Conservation (phyloP, 164 flowering plant species). For the Sextonia rubra region DNA sequence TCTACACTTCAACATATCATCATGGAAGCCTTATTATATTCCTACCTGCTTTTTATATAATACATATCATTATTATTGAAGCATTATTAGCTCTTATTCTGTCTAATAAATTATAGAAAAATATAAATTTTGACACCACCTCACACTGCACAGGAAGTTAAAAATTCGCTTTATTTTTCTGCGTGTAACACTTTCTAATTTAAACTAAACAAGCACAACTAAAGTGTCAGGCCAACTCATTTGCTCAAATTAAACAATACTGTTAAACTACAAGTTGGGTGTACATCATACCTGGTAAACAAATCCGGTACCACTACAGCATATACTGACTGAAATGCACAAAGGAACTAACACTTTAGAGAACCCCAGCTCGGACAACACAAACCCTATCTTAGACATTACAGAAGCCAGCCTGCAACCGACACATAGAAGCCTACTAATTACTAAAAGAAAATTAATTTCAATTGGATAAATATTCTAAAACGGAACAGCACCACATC, state of each 20-base stretch:
- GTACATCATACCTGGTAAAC: slow-evolving; percentile 61
- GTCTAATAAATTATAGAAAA: no score
- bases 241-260: neutral
- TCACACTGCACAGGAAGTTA: no score
- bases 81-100: no score
- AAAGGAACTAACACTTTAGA: slow-evolving; percentile 66
- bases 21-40: no score
- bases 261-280: neutral
- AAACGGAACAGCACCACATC: neutral
- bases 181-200: no score
- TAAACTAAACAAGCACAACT: no score
- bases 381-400: slow-evolving; percentile 93
- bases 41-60: no score
- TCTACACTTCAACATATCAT: no score
- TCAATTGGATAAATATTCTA: neutral
- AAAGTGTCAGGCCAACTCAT: neutral
- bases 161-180: no score
- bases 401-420: slow-evolving; percentile 88
- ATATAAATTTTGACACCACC: no score
- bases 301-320: slow-evolving; percentile 88
- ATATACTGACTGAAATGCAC: slow-evolving; percentile 67
- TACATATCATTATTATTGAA: no score
- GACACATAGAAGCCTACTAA: neutral
- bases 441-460: neutral
- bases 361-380: slow-evolving; percentile 86